Conservation (phyloP, 345 rosid species). For the Luvunga scandens region DNA sequence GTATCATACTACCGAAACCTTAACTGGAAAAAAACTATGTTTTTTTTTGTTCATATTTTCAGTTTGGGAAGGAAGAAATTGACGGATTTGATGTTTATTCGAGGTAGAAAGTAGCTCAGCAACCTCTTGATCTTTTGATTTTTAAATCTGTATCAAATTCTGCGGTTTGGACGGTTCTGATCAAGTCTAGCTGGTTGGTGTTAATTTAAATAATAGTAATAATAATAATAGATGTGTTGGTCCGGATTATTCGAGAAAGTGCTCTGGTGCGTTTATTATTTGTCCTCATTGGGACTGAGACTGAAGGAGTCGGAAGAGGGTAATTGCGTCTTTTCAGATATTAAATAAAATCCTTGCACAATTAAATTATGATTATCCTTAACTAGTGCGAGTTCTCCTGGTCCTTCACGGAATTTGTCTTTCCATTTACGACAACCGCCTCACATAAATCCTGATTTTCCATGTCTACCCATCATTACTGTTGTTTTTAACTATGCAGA, state of each 20-base stretch:
- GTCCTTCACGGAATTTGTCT: not conserved
- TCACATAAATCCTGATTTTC: not conserved
- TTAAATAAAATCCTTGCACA: not conserved
- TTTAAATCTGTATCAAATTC: not conserved
- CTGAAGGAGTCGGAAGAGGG: not conserved
- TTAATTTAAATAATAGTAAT: not conserved
- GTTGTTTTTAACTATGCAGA: not conserved
- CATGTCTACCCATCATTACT: not conserved
- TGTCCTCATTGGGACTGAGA: not conserved
- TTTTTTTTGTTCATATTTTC: not conserved
- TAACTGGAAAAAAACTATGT: no score
- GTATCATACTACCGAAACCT: not conserved
- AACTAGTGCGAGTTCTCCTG: not conserved
- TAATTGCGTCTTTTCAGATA: not conserved
- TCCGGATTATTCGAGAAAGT: not conserved
- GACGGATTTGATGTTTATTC: not conserved
- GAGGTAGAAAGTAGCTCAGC: not conserved
- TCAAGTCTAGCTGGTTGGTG: not conserved
- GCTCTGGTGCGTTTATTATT: no score
- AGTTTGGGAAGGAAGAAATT: not conserved
- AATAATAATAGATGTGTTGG: not conserved
- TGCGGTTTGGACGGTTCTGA: constrained; percentile 5
- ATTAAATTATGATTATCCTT: not conserved
- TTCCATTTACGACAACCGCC: not conserved
- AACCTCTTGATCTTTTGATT: not conserved